Percentiles rank a stretch among this genome's conserved stretches.
These are phyloP conservation scores for Talaromyces atroroseus DNA, from an alignment of 2,329 filamentous ascomycete genomes.

Conservation along the genomic window DNA sequence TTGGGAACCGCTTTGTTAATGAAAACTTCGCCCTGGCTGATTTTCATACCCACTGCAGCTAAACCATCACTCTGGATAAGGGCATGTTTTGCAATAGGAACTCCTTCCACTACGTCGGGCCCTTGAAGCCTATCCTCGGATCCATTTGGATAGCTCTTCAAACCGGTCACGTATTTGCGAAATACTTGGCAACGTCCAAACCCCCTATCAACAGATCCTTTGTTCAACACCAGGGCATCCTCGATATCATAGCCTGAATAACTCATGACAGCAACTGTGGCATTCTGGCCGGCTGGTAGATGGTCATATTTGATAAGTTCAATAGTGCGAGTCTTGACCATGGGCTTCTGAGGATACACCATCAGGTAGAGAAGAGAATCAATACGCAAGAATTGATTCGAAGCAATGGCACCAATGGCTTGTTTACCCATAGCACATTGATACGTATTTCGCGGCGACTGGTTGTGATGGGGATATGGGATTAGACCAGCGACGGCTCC, in stretches of 20 bases:
- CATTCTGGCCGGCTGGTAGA: conserved; percentile 92
- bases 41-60: conserved; percentile 74
- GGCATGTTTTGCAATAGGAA: conserved; percentile 61
- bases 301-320: conserved; percentile 97
- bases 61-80: conserved; percentile 81
- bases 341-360: conserved; percentile 94
- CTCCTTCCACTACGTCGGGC: conserved; percentile 56
- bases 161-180: conserved; percentile 79
- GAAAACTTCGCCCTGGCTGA: conserved; percentile 76
- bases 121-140: conserved; percentile 55
- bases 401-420: conserved; percentile 96
- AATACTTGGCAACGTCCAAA: conserved; percentile 98
- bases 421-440: conserved; percentile 99
- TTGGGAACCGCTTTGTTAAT: conserved; percentile 83
- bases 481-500: conserved; percentile 94
- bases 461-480: conserved; percentile 97
- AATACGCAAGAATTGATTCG: conserved; percentile 96
- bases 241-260: conserved; percentile 99
- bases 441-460: conserved; percentile 96
- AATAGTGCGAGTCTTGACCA: conserved; percentile 96
- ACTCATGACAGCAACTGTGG: conserved; percentile 97
- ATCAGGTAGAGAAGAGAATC: conserved; percentile 94
- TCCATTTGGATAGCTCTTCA: conserved; percentile 86
- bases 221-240: conserved; percentile 94
- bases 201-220: conserved; percentile 87